Base-by-base conservation (phyloP, 2,329 filamentous ascomycete species). In the Penicillium sp. region DNA sequence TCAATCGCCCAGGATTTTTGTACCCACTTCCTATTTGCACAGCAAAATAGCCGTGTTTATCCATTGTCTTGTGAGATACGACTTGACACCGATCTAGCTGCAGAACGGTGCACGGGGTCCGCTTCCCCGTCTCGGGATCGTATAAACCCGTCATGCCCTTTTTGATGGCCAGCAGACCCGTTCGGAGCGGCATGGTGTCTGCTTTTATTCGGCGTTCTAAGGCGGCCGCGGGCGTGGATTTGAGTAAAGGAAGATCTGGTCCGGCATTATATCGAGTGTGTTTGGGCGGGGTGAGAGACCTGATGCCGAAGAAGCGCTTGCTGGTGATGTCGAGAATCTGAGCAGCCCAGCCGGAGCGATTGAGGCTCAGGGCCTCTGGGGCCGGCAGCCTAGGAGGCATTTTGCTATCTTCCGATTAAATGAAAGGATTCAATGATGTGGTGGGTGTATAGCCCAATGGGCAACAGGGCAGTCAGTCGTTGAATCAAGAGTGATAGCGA, bases 141-240 rank as follows among this genome's bases (percentile, higher is more conserved):
- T 89, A 97, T 62, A 97, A 77, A 59, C 89, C 92, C 45, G 91
- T 96, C 90, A 99, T 97, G 73, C 94, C 94, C 77, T 92, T 93
- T 78, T 99, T 99, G 70, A 87, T 82, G 12, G 89, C 91, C 47
- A 99, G 81, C 8, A 90, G 86, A 28, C 94, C 94, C 2, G 91
- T 87, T 26, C 94, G 88, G 43, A 83, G 76, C 6, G 85, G 84
- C 11, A 85, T 78, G 0, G 79, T 83, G 62, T 77, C 52, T 23
- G 59, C 59, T n/a, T 59, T 76, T 40, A 78, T 75, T 71, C 82
- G 84, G 50, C 84, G 82, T 56, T 78, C 73, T 56, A 86, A 78
- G 2, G 85, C 85, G n/a, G 82, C 83, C 3, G 79, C 76, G 8
- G 79, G 77, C 9, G 81, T 82, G 57, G 81, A 78, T 56, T 79